These are phyloP conservation scores for Astrothelium subdiscretum DNA, from an alignment of 495 filamentous ascomycete genomes.

Conservation along the genomic window DNA sequence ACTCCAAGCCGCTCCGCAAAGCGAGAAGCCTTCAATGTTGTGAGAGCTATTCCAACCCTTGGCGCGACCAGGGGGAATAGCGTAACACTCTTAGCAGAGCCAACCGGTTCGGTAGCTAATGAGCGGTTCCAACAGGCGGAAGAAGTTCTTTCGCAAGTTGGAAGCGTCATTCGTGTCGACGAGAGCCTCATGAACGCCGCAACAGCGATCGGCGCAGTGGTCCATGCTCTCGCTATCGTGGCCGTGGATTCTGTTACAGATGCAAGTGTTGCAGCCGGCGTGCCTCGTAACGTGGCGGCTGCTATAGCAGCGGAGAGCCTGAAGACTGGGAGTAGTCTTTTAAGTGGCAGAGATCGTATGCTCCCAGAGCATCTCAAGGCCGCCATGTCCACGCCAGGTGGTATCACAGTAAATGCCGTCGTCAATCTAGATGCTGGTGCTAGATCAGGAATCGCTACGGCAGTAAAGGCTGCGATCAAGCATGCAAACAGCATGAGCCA, in stretches of 20 bases:
- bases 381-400: conserved; percentile 6
- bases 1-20: not conserved
- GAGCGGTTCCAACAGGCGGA: not conserved
- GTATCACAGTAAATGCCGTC: conserved; percentile 6
- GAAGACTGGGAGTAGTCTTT: conserved; percentile 1
- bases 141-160: not conserved
- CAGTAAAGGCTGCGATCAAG: conserved; percentile 3
- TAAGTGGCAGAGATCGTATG: conserved; percentile 5
- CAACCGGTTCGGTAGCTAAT: not conserved
- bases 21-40: conserved; percentile 1
- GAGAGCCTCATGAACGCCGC: conserved; percentile 2
- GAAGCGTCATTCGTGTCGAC: conserved; percentile 2
- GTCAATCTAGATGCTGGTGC: conserved; percentile 4
- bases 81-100: conserved; percentile 1
- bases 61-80: not conserved
- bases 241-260: conserved; percentile 6
- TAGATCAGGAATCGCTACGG: not conserved
- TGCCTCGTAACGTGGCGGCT: conserved; percentile 1
- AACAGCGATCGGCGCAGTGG: conserved; percentile 4
- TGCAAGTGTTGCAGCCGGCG: conserved; percentile 2
- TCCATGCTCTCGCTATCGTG: conserved; percentile 4
- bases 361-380: conserved; percentile 6
- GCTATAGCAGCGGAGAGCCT: conserved; percentile 3
- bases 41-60: conserved; percentile 5
- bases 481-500: not conserved